Base-by-base conservation (phyloP, 495 filamentous ascomycete species). In the Aspergillus leporis region DNA sequence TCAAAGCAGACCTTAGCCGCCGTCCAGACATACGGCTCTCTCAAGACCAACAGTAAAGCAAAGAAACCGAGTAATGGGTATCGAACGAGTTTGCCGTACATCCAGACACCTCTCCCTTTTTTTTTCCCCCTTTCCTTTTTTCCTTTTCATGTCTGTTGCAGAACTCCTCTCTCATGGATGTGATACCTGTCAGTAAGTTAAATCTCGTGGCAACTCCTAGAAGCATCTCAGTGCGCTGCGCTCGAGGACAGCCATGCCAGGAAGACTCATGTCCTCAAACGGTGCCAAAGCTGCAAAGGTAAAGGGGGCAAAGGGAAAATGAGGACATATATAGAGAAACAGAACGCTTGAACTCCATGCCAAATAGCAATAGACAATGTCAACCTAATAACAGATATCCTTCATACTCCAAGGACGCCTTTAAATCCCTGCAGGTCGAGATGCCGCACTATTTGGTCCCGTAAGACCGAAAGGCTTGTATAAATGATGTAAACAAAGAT, bases 61-160 rank as follows among this genome's bases (percentile, higher is more conserved):
- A 28, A 14, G 36, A 46, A 67, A 63, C 62, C 56, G 62, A 70
- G 66, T 60, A 66, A 69, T 68, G 70, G 73, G 71, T 72, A 75
- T 74, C 66, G 66, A 74, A 69, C 61, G 50, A 66, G 66, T 55
- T 64, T 59, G 56, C 65, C 56, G 59, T 55, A 53, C 56, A 58
- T 55, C 54, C 60, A 38, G 25, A 64, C 55, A 23, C 52, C 53
- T 4, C 9, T 21, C 19, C 31, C 31, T 55, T 62, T 61, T 53
- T 49, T 18, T 31, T 63, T 51, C 52, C 61, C 46, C 2, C 40
- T 36, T 53, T 45, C 19, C 61, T 51, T 1, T 49, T 36, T 53
- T 45, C 19, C 22, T 45, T 40, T 30, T 18, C 40, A 9, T 56
- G 34, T 56, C 43, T 47, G 6, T 49, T 14, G 16, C n/a, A n/a